Evolutionary conservation across 257 asterid species (phyloP).

Genomic region (Thymus mandschuricus): DNA sequence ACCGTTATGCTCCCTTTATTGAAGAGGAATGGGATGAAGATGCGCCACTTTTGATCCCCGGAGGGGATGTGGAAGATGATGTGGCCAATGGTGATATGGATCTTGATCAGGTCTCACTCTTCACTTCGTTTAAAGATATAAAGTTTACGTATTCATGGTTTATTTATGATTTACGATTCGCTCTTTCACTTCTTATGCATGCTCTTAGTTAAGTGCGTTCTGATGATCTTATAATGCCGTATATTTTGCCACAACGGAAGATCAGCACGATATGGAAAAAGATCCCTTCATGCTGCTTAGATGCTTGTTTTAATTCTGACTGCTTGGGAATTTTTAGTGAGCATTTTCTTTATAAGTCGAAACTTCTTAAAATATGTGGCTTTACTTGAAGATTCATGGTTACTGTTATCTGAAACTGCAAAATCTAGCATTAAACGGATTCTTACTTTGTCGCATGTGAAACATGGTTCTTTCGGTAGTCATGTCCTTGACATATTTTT

Average conservation of each 20-base stretch:
- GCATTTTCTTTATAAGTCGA: not conserved
- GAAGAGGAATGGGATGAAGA: slow-evolving; percentile 97
- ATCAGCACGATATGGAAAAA: not conserved
- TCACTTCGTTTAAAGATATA: slow-evolving; percentile 1
- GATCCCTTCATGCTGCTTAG: not conserved
- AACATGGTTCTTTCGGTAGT: not conserved
- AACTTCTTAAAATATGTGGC: not conserved
- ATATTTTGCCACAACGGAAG: not conserved
- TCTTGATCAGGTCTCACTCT: slow-evolving; percentile 57
- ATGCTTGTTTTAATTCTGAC: not conserved
- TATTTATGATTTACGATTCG: not conserved
- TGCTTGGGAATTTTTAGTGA: not conserved
- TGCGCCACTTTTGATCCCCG: slow-evolving; percentile 57
- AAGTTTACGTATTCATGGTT: not conserved
- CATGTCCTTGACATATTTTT: not conserved
- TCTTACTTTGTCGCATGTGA: not conserved
- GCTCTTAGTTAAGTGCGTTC: slow-evolving; percentile 3
- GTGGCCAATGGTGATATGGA: slow-evolving; percentile 62
- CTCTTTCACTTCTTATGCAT: not conserved
- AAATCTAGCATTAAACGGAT: not conserved
- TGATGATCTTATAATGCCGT: not conserved
- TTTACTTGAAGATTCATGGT: not conserved
- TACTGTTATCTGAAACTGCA: not conserved
- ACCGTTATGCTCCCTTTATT: slow-evolving; percentile 87
- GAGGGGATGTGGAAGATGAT: slow-evolving; percentile 74